Evolutionary conservation across 345 rosid species (phyloP), one percentile per base, ranked within the genome.

Genomic region (Citrus inodora): DNA sequence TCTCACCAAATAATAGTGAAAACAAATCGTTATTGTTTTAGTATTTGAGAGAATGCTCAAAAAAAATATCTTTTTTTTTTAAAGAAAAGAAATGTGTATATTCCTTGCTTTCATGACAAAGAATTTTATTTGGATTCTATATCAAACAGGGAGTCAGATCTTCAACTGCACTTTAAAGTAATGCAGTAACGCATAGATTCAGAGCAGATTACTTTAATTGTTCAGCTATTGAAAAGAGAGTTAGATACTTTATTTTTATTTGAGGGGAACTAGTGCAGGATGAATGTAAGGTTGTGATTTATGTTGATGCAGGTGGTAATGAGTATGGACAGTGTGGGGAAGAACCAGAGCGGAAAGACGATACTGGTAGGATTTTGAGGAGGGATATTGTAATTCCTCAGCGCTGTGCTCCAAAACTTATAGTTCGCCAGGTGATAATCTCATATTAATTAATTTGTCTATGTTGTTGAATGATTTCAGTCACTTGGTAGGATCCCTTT

Each of bases 251-350:
- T 73, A 64, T 71, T 32, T 28, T 21, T 63, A 64, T 66, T 55
- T 40, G 63, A 14, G 24, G 65, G 64, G 56, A 32, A 24, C 32
- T 77, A 58, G 42, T 40, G 30, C 51, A 13, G 27, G 74, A 55
- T 75, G 53, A 67, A 62, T 66, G 9, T 66, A 64, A 79, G 14
- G 16, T 35, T 73, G 68, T 46, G 79, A 67, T 63, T 61, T 35
- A 37, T 70, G 42, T 74, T 76, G 60, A 4, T 83, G 76, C 82
- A 97, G 99, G 98, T 67, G 99, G 99, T 64, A 97, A 93, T 80
- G 99, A 97, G 84, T 97, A 97, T 84, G 99, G 99, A 24, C 99
- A 97, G 80, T 97, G 99, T 80, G 99, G 99, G 75, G 98, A 97
- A 87, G 99, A 97, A 79, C 96, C 98, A 66, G 97, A 86, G 76